Base-by-base conservation (phyloP, 306 rosid species). In the Fragaria ananassa region DNA sequence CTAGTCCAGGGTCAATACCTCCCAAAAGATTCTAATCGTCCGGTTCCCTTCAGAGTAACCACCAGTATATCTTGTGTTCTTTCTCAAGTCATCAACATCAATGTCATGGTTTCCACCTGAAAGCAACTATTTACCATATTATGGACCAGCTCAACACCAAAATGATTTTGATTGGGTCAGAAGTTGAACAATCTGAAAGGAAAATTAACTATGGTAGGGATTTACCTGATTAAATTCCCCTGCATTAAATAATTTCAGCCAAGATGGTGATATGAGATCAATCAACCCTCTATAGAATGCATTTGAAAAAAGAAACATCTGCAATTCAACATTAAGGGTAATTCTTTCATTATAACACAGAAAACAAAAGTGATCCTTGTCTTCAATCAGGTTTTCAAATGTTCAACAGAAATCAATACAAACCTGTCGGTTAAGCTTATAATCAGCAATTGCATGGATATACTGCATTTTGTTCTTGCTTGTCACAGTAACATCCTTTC, bases 61-160 rank as follows among this genome's bases (percentile, higher is more conserved):
- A 70, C 97, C 99, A 64, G 97, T 89, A 84, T 95, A 95, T 49
- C 89, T 89, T 18, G 97, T 92, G 77, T 95, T 92, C 72, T 78
- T 89, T 88, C 85, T 89, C 77, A 92, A 88, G 87, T 95, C 99
- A 79, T 95, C 91, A 70, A 89, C 66, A 41, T 95, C 99, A 74
- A 95, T 89, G 86, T 95, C 99, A 39, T 95, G 87, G 80, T 89
- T 88, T 57, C 99, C 99, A 79, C 99, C 99, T 51, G 99, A 95
- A 87, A 95, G 99, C 86, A 95, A 86, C 98, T 92, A 87, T 75
- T 84, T 62, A 74, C 54, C 71, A 80, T 71, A 82, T 51, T 78
- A 47, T 50, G 49, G 47, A 74, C 77, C 75, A 89, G 86, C 58
- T 68, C 83, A 76, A 74, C 67, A 74, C 76, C 53, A 71, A 54